A percentile compares a stretch with the other conserved stretches of the same genome.
phyloP scores from a whole-genome alignment of 2,329 filamentous ascomycete genomes.

The Hypoxylon sp. region DNA sequence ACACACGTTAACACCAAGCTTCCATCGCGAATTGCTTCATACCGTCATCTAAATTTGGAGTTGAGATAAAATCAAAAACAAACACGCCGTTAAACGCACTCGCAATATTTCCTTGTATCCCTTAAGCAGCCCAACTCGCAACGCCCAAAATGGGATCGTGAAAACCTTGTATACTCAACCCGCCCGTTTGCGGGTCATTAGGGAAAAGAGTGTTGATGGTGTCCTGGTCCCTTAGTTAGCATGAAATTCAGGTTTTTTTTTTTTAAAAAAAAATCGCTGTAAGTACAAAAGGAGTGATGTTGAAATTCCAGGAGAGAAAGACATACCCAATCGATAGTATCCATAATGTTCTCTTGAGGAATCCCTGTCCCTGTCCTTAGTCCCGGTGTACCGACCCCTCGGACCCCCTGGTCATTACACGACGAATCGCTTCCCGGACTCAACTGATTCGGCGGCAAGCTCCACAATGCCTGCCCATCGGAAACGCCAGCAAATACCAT shows the following conservation, averaged over 20 bases:
- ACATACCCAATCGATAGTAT: conserved; percentile 78
- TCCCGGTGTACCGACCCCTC: conserved; percentile 22
- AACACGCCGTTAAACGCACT: neutral
- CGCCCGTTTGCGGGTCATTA: conserved; percentile 58
- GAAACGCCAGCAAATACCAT: conserved; percentile 65
- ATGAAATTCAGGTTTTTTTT: neutral
- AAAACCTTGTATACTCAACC: conserved; percentile 58
- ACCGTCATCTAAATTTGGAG: conserved; percentile 27
- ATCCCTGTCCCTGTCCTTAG: conserved; percentile 23
- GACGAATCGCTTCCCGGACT: conserved; percentile 63
- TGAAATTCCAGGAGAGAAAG: conserved; percentile 6
- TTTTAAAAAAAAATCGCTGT: too few species aligned
- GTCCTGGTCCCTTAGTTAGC: conserved; percentile 50
- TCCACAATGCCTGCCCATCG: conserved; percentile 65
- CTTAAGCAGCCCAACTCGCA: conserved; percentile 51
- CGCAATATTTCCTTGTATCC: conserved; percentile 1
- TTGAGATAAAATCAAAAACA: conserved; percentile 15
- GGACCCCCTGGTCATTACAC: conserved; percentile 49
- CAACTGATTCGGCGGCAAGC: conserved; percentile 57
- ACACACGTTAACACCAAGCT: neutral
- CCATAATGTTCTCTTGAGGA: conserved; percentile 56
- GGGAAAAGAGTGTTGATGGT: conserved; percentile 58
- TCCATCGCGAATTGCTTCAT: conserved; percentile 42
- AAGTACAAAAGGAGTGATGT: neutral
- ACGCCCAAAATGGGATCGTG: conserved; percentile 56